Percentiles rank a stretch among this genome's conserved stretches.
Evolutionary conservation across 1,284 basidiomycete genomes (phyloP).

Genomic region (Chondrostereum purpureum): DNA sequence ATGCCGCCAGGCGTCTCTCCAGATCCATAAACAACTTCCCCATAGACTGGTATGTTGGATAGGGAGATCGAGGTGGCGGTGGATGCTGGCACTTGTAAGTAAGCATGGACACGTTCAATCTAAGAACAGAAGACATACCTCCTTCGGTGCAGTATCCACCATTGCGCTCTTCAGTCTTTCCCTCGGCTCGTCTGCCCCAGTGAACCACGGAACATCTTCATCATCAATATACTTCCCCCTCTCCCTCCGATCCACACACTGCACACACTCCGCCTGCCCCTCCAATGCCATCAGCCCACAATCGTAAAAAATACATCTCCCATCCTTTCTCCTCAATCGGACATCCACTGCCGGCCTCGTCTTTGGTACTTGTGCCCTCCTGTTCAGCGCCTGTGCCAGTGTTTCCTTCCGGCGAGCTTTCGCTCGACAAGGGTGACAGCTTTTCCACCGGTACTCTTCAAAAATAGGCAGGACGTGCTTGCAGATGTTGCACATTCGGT

Average conservation of each 20-base stretch:
- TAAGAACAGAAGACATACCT: no score
- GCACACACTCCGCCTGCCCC: not conserved
- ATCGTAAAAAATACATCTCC: not conserved
- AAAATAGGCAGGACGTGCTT: not conserved
- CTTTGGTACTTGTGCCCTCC: not conserved
- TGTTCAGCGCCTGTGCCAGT: not conserved
- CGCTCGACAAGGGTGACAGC: not conserved
- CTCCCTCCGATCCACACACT: not conserved
- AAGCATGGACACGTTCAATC: no score
- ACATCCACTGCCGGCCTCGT: not conserved
- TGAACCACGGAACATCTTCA: not conserved
- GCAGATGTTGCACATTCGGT: not conserved
- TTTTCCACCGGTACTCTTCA: conserved; percentile 1
- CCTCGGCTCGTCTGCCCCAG: not conserved
- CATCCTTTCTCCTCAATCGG: not conserved
- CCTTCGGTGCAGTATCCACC: not conserved
- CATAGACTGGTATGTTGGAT: conserved; percentile 1
- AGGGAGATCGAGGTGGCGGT: not conserved
- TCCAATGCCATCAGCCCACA: not conserved
- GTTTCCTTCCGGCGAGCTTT: not conserved
- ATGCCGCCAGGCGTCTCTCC: not conserved
- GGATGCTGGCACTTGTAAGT: no score
- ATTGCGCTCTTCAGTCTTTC: not conserved
- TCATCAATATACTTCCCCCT: not conserved
- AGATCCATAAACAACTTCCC: not conserved